Percentiles rank a stretch among this genome's conserved stretches.
These are phyloP conservation scores for Solanum hybrid DNA, from an alignment of 305 asterid genomes.

Conservation along the genomic window DNA sequence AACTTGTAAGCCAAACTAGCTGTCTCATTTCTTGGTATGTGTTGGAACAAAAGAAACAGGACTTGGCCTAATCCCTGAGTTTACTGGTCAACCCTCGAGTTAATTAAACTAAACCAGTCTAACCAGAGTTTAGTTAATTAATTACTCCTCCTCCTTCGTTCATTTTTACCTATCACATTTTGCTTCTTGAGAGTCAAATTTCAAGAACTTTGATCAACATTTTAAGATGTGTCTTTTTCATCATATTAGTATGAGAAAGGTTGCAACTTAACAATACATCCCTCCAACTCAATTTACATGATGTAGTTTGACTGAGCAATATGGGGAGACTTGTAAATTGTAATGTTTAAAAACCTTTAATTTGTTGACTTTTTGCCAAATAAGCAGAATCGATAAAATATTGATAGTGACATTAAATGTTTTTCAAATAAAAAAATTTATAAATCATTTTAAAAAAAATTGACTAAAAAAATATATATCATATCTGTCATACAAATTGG, in stretches of 20 bases:
- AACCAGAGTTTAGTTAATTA: conserved; percentile 14
- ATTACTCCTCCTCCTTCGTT: not conserved
- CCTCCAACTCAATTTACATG: not conserved
- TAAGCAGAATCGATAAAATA: not conserved
- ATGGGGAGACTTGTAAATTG: not conserved
- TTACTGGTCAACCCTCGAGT: conserved; percentile 43
- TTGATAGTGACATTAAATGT: not conserved
- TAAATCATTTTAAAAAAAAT: not conserved
- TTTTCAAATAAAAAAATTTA: not conserved
- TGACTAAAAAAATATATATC: not conserved
- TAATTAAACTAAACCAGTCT: conserved; percentile 20
- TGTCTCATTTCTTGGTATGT: conserved; percentile 36
- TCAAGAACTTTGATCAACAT: not conserved
- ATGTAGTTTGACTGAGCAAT: not conserved
- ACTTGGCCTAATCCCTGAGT: conserved; percentile 19
- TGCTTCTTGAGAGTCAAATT: not conserved
- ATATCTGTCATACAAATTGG: not conserved
- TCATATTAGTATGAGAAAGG: not conserved
- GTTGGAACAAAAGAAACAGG: conserved; percentile 51
- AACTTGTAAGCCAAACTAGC: conserved; percentile 7
- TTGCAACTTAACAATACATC: not conserved
- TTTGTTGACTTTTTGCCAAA: not conserved
- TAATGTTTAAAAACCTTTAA: not conserved
- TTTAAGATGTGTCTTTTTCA: not conserved
- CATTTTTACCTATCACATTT: not conserved